Percentiles rank a stretch among this genome's conserved stretches.
phyloP scores from a whole-genome alignment of 2,329 filamentous ascomycete genomes.

The Alternaria metachromatica region DNA sequence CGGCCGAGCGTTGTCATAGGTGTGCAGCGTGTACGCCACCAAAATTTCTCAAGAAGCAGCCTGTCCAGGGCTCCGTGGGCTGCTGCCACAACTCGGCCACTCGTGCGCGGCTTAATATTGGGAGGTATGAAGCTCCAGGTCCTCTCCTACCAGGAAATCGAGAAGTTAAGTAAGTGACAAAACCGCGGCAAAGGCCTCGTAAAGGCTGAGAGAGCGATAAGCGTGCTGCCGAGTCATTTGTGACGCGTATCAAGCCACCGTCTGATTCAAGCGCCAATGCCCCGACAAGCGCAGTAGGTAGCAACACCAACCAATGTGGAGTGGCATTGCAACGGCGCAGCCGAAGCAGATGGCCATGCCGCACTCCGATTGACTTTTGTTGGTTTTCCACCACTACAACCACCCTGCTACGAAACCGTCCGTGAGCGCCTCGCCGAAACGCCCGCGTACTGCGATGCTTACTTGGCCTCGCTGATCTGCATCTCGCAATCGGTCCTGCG shows the following conservation, averaged over 20 bases:
- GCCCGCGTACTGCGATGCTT: background rate
- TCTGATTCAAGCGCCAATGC: slow-evolving; percentile 13
- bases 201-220: background rate
- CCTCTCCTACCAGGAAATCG: background rate
- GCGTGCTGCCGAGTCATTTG: slow-evolving; percentile 3
- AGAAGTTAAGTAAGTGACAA: background rate
- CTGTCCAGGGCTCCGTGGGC: background rate
- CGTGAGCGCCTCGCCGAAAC: background rate
- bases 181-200: background rate
- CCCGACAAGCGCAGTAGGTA: slow-evolving; percentile 12
- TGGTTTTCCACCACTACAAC: background rate
- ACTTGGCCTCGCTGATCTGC: background rate
- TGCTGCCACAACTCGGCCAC: background rate
- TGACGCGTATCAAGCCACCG: background rate
- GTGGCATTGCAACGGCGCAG: slow-evolving; percentile 9
- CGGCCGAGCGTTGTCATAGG: background rate
- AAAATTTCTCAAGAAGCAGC: background rate
- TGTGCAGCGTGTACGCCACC: background rate
- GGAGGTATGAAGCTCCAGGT: background rate
- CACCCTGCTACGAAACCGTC: background rate
- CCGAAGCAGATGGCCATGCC: slow-evolving; percentile 2
- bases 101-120: background rate
- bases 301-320: slow-evolving; percentile 17
- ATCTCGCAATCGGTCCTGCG: slow-evolving; percentile 3
- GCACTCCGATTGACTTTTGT: background rate